A percentile compares a stretch with the other conserved stretches of the same genome.
phyloP scores from a whole-genome alignment of 306 rosid genomes.

The Malus asiatica region DNA sequence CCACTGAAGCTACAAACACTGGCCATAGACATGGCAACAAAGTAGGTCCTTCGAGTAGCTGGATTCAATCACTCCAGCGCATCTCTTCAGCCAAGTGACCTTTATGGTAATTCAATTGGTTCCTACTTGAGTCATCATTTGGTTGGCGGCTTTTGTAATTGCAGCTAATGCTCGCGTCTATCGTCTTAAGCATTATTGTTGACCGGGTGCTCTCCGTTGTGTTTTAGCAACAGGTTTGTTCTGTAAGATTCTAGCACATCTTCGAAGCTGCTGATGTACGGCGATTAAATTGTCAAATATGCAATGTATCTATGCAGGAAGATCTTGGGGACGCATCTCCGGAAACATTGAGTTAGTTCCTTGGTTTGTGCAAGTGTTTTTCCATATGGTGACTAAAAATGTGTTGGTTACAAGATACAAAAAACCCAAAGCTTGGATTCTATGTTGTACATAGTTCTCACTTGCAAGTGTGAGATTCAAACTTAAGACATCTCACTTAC shows the following conservation, averaged over 20 bases:
- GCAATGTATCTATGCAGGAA: conserved; percentile 24
- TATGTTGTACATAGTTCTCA: conserved; percentile 66
- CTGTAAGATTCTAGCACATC: conserved; percentile 27
- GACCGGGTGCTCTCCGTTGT: conserved; percentile 19
- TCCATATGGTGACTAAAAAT: conserved; percentile 53
- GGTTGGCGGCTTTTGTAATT: conserved; percentile 4
- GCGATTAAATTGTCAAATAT: conserved; percentile 30
- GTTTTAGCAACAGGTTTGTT: conserved; percentile 36
- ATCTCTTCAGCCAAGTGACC: conserved; percentile 64
- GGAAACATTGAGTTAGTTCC: conserved; percentile 45
- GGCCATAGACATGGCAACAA: conserved; percentile 47
- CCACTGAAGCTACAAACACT: conserved; percentile 51
- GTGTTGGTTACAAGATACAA: conserved; percentile 47
- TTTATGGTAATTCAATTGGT: conserved; percentile 34
- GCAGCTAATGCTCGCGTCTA: neutral
- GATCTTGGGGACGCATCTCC: conserved; percentile 29
- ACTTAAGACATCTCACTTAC: too few species aligned
- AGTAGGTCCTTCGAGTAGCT: conserved; percentile 81
- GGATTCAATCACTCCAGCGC: conserved; percentile 81
- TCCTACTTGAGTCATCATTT: conserved; percentile 1
- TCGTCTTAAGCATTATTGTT: conserved; percentile 1
- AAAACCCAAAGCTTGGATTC: conserved; percentile 52
- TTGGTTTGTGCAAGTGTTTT: conserved; percentile 42
- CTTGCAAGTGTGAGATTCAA: too few species aligned
- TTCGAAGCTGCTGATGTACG: conserved; percentile 33